phyloP scores from a whole-genome alignment of 805 yeast genomes.

The Yarrowia porcina region DNA sequence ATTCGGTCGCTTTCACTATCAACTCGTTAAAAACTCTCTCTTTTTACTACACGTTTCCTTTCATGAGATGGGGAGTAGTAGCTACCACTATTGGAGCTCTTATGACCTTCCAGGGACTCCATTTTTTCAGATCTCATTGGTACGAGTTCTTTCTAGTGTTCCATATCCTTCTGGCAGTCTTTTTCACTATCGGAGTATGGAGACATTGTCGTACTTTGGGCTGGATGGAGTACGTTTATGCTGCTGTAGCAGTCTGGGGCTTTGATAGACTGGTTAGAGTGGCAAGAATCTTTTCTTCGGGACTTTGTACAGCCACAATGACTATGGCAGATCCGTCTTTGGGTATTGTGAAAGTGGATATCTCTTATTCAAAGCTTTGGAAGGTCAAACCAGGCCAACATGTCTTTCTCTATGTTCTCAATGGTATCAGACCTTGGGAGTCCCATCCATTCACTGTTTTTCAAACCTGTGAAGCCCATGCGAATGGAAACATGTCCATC shows the following conservation, averaged over 20 bases:
- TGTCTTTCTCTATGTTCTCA: slow-evolving; percentile 56
- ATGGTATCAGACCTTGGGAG: slow-evolving; percentile 56
- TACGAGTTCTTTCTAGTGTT: slow-evolving; percentile 61
- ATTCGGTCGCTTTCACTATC: slow-evolving; percentile 28
- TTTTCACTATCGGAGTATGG: slow-evolving; percentile 56
- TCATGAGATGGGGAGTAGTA: slow-evolving; percentile 43
- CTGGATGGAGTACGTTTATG: slow-evolving; percentile 50
- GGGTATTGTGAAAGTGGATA: slow-evolving; percentile 27
- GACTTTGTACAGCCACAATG: slow-evolving; percentile 38
- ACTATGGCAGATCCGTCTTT: neutral
- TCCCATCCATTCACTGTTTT: slow-evolving; percentile 66
- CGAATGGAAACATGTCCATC: neutral
- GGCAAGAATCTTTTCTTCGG: slow-evolving; percentile 54
- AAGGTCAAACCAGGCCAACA: slow-evolving; percentile 53
- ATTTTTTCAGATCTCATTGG: slow-evolving; percentile 48
- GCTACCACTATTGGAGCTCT: slow-evolving; percentile 45
- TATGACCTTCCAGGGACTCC: slow-evolving; percentile 49
- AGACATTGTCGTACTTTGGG: slow-evolving; percentile 48
- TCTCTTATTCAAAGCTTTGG: slow-evolving; percentile 38
- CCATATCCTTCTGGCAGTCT: slow-evolving; percentile 55
- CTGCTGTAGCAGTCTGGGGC: slow-evolving; percentile 64
- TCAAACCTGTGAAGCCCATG: slow-evolving; percentile 23
- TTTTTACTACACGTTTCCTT: neutral
- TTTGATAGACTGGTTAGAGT: slow-evolving; percentile 61
- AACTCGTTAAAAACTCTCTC: neutral